Conservation (phyloP, 768 basidiomycete species). For the Boletales sp. region DNA sequence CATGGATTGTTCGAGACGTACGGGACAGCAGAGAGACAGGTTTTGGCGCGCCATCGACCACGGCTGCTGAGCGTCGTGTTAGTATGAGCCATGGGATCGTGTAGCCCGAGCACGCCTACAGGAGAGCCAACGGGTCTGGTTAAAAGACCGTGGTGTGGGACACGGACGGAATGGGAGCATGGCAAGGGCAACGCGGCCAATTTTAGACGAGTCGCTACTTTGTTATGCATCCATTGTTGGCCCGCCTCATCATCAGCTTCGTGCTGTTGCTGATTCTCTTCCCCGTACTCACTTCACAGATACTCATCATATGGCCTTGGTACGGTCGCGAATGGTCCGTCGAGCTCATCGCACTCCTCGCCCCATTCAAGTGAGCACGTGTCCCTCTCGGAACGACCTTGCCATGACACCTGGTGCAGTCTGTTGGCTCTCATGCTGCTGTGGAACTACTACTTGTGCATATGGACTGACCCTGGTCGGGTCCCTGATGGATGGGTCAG, state of each 20-base stretch:
- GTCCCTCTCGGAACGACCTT: neutral
- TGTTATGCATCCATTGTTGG: conserved; percentile 47
- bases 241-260: conserved; percentile 61
- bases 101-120: neutral
- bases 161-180: conserved; percentile 17
- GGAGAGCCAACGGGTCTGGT: conserved; percentile 1
- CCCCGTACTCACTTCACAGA: conserved; percentile 85
- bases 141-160: neutral
- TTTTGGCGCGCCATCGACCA: neutral
- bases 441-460: conserved; percentile 87
- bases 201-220: conserved; percentile 7
- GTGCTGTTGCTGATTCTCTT: conserved; percentile 77
- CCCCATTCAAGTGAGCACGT: conserved; percentile 82
- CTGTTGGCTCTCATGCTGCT: conserved; percentile 70
- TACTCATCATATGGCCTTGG: conserved; percentile 92
- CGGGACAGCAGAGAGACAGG: conserved; percentile 17
- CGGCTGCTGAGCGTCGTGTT: neutral
- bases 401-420: conserved; percentile 38
- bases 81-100: no score
- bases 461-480: conserved; percentile 77
- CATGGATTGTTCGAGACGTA: conserved; percentile 11
- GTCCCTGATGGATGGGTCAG: conserved; percentile 80
- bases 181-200: conserved; percentile 4
- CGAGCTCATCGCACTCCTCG: conserved; percentile 69
- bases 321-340: conserved; percentile 73